Evolutionary conservation across 2,329 filamentous ascomycete genomes (phyloP).

Genomic region (Juglanconis oblonga): DNA sequence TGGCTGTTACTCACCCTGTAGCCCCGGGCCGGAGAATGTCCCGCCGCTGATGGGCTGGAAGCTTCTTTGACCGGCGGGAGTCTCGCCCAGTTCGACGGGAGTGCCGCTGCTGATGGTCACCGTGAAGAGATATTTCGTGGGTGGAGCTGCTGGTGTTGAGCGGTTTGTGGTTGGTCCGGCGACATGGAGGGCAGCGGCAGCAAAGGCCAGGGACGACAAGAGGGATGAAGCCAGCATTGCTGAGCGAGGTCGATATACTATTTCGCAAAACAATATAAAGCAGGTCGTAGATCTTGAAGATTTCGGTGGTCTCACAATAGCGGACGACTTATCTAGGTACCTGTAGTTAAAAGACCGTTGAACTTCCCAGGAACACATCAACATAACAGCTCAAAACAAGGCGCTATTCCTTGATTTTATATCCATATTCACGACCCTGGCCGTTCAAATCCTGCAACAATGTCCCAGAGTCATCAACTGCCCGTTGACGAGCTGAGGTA

Average conservation of each 20-base stretch:
- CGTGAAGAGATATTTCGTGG: slow-evolving; percentile 24
- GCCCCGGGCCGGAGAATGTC: slow-evolving; percentile 32
- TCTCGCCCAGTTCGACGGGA: slow-evolving; percentile 22
- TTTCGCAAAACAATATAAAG: background rate
- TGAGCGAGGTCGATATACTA: background rate
- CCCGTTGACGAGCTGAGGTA: background rate
- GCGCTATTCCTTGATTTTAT: background rate
- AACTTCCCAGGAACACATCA: background rate
- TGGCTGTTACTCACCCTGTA: slow-evolving; percentile 23
- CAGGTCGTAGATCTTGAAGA: background rate
- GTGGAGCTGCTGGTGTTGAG: background rate
- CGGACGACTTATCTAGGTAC: too few species aligned
- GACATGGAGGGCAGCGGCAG: background rate
- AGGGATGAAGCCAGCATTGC: background rate
- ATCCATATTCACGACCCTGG: background rate
- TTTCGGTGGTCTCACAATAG: background rate
- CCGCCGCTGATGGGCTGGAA: slow-evolving; percentile 35
- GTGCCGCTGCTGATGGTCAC: slow-evolving; percentile 24
- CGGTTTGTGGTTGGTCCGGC: background rate
- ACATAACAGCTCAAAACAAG: background rate
- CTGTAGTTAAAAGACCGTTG: too few species aligned
- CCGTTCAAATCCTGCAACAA: too few species aligned
- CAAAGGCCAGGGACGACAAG: background rate
- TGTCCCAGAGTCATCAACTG: too few species aligned
- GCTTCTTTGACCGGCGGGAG: slow-evolving; percentile 23